Evolutionary conservation across 805 yeast species (phyloP).

Genomic region (Tetrapisispora arboricola): DNA sequence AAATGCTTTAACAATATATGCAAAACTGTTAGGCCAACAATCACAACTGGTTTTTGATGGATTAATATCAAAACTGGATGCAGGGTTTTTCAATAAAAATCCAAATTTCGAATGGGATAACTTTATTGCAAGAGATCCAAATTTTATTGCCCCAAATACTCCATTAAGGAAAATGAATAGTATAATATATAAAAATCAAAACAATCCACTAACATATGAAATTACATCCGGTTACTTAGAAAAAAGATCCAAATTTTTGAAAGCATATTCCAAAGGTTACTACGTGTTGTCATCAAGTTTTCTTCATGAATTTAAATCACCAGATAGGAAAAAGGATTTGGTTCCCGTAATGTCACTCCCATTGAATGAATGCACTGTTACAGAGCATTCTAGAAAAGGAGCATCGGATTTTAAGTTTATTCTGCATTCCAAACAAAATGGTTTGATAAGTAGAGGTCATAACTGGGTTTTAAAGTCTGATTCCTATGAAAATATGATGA

Average conservation of each 20-base stretch:
- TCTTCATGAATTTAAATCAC: slow-evolving; percentile 80
- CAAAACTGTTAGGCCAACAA: slow-evolving; percentile 61
- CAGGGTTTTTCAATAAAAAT: slow-evolving; percentile 66
- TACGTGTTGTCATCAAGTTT: slow-evolving; percentile 84
- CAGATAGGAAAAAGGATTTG: slow-evolving; percentile 75
- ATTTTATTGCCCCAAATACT: slow-evolving; percentile 53
- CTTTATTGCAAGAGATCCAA: slow-evolving; percentile 61
- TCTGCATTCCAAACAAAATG: slow-evolving; percentile 63
- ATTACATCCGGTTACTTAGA: slow-evolving; percentile 77
- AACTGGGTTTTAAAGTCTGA: slow-evolving; percentile 91
- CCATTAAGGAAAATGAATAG: slow-evolving; percentile 55
- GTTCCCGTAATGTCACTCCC: slow-evolving; percentile 75
- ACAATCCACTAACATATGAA: slow-evolving; percentile 57
- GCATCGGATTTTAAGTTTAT: slow-evolving; percentile 62
- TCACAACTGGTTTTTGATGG: slow-evolving; percentile 62
- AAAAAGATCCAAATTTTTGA: slow-evolving; percentile 81
- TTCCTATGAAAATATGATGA: slow-evolving; percentile 58
- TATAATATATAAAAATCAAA: slow-evolving; percentile 56
- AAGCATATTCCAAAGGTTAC: slow-evolving; percentile 82
- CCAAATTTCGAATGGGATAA: slow-evolving; percentile 84
- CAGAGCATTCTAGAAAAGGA: slow-evolving; percentile 70
- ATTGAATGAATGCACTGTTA: slow-evolving; percentile 67
- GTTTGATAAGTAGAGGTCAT: slow-evolving; percentile 70
- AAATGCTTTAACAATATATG: slow-evolving; percentile 64
- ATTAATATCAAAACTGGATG: slow-evolving; percentile 54